These are phyloP conservation scores for Boletales sp. DNA, from an alignment of 768 basidiomycete species.

Conservation along the genomic window DNA sequence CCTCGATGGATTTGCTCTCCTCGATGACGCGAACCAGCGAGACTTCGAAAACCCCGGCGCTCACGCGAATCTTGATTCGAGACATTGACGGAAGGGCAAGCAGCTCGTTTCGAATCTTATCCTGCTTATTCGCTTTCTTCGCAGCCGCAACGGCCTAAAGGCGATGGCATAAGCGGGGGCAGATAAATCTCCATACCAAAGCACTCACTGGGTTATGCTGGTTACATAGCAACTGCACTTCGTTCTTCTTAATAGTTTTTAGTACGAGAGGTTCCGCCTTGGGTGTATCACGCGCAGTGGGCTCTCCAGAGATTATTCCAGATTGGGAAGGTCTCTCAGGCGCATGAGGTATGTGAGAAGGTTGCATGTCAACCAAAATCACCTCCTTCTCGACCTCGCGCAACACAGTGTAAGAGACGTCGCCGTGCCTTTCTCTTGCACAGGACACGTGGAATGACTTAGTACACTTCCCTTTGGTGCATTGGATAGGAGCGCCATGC, in stretches of 20 bases:
- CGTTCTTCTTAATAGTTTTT: conserved; percentile 69
- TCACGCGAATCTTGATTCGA: conserved; percentile 81
- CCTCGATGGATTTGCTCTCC: conserved; percentile 68
- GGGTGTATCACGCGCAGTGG: background rate
- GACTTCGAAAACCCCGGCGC: conserved; percentile 84
- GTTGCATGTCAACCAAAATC: conserved; percentile 49
- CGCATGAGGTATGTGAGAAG: conserved; percentile 5
- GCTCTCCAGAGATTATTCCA: background rate
- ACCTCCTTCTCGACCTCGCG: conserved; percentile 81
- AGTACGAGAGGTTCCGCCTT: conserved; percentile 36
- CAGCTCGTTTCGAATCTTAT: conserved; percentile 68
- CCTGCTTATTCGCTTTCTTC: conserved; percentile 72
- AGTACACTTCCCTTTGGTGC: conserved; percentile 90
- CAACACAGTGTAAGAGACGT: conserved; percentile 59
- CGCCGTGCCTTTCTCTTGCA: conserved; percentile 53
- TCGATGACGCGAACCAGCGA: conserved; percentile 69
- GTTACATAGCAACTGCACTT: conserved; percentile 74
- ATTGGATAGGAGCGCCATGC: conserved; percentile 86
- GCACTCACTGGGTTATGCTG: conserved; percentile 87
- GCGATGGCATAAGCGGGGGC: background rate
- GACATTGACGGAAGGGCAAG: conserved; percentile 65
- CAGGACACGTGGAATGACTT: conserved; percentile 94
- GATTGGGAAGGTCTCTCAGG: conserved; percentile 1
- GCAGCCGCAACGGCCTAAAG: conserved; percentile 67
- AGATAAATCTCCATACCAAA: background rate